Base-by-base conservation (phyloP, 176 grass and related monocot species). In the Oryza glaberrima region DNA sequence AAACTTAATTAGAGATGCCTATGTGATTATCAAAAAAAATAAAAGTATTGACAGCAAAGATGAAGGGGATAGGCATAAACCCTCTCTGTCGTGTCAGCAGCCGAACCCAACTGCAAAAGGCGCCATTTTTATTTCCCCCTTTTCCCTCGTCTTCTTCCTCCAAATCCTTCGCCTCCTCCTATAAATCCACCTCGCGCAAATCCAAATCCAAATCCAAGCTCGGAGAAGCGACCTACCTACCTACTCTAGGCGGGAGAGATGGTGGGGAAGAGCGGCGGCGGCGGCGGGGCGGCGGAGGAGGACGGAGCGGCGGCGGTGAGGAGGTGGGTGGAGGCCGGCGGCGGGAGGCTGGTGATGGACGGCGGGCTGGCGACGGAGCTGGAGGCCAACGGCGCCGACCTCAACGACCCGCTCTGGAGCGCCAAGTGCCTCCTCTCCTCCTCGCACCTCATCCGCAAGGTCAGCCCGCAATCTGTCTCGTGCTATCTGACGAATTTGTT, bases 391-490 rank as follows among this genome's bases (percentile, higher is more conserved):
- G 96, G 96, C 67, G 93, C 93, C 16, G 82, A 99, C 86, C 89
- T 99, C 58, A 99, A 99, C 78, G 96, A 99, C 76, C 96, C 96
- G 40, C 96, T 99, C 70, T 99, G 96, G 96, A 99, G 96, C 83
- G 96, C 93, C 78, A 99, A 89, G 84, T 99, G 96, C 81, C 86
- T 99, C 80, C 89, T 96, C 76, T 81, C 51, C 71, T 92, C 93
- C 11, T 81, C 96, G 19, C 91, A 99, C 81, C 96, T 99, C 81
- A 83, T 99, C 77, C 89, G 91, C 69, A 85, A 95, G 93, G 96
- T 74, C 65, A 82, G 17, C 17, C 4, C 75, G 9, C 5, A 23
- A 17, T 82, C 19, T 36, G 23, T 5, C 35, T 36, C 30, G 30
- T 32, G 30, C 30, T 32, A 32, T 32, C 30, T 32, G 30, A 32